Conservation (phyloP, 805 yeast genomes). For the Wickerhamiella musiphila region DNA sequence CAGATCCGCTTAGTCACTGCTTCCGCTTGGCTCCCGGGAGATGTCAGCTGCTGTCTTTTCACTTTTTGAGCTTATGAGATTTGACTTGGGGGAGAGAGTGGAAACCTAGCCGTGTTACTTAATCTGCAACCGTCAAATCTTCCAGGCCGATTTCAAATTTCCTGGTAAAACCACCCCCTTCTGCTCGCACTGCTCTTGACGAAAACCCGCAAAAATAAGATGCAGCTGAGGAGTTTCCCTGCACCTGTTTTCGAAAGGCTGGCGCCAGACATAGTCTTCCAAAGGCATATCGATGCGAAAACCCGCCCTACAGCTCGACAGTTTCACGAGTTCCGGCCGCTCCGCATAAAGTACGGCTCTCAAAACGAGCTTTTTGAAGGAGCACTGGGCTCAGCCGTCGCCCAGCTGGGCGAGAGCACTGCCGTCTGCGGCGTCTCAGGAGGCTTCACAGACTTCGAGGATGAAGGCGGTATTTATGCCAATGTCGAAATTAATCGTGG, state of each 20-base stretch:
- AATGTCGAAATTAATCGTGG: conserved; percentile 66
- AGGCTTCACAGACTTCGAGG: conserved; percentile 35
- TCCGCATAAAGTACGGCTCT: conserved; percentile 23
- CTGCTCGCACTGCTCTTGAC: no score
- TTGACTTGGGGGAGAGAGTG: no score
- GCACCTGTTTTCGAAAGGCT: conserved; percentile 70
- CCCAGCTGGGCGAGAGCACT: conserved; percentile 54
- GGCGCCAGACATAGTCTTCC: conserved; percentile 70
- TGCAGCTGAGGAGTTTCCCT: conserved; percentile 43
- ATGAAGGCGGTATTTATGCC: conserved; percentile 40
- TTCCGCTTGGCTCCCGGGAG: no score
- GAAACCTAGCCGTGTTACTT: no score
- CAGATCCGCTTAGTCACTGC: no score
- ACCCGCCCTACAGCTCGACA: conserved; percentile 56
- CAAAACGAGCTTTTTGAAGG: conserved; percentile 9
- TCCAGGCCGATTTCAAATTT: no score
- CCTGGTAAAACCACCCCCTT: no score
- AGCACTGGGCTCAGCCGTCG: conserved; percentile 49
- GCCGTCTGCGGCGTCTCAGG: conserved; percentile 57
- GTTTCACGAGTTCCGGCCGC: conserved; percentile 52
- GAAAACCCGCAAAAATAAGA: no score
- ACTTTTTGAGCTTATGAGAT: no score
- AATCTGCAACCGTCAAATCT: no score
- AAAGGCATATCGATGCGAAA: conserved; percentile 59
- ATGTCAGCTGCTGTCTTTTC: no score